Evolutionary conservation across 202 grass and related monocot genomes (phyloP), one percentile per base, ranked within the genome.

Genomic region (Bolboschoenoplectus hybrid): DNA sequence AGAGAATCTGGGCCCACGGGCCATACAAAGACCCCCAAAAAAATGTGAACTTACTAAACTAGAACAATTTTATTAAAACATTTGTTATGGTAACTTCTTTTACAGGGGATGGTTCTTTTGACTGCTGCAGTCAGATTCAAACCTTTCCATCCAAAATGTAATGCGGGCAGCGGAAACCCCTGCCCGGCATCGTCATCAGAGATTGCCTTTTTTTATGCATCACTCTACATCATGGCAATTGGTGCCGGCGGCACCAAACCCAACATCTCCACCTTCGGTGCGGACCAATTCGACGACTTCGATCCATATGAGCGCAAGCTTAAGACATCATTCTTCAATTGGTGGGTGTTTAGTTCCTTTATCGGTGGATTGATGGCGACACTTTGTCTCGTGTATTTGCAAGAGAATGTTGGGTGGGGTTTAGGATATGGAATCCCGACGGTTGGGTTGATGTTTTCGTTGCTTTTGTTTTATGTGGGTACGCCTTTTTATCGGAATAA

Each of bases 311-410:
- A 93, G 72, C 63, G 84, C 67, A 36, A 14, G 34, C 61, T 73
- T 7, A 96, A 93, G 87, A 39, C 81, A 44, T 91, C 93, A 61
- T 96, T 96, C 84, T 96, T 96, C 84, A 96, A 96, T 87, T 96
- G 93, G 93, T 95, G 93, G 93, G 88, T 93, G 81, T 93, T 92
- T 86, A 91, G 91, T 67, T 87, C 89, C 64, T 95, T 93, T 81
- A 6, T 84, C 2, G 93, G 91, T 39, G 88, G 46, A 11, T 85
- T 96, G 6, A 41, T 93, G 19, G 91, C 93, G 82, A 67, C 81
- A 13, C 84, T 89, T 11, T 82, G 87, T 41, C 87, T 93, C 6
- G 91, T 95, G 26, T 95, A 87, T 84, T 81, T 93, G 5, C 93
- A 95, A 83, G 91, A 95, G 76, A 92, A 93, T 47, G 81, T 91